Evolutionary conservation across 495 filamentous ascomycete genomes (phyloP).

Genomic region (Sordaria brevicollis): DNA sequence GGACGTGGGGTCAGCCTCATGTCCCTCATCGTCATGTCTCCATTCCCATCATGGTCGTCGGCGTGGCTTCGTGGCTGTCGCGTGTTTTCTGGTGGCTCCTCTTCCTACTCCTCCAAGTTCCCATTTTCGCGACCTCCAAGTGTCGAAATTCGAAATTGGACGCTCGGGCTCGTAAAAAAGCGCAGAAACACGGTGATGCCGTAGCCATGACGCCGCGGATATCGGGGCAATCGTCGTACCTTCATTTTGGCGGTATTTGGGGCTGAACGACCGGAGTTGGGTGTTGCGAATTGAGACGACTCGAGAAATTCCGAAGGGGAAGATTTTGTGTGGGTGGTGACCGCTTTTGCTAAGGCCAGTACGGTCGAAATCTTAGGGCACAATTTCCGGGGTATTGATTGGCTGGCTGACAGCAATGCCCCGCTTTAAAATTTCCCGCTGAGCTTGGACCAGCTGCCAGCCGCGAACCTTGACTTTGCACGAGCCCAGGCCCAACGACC

Average conservation of each 20-base stretch:
- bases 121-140: neutral
- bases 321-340: constrained; percentile 25
- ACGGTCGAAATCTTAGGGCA: constrained; percentile 21
- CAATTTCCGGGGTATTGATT: constrained; percentile 15
- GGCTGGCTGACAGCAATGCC: neutral
- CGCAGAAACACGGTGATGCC: neutral
- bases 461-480: neutral
- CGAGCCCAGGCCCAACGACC: neutral
- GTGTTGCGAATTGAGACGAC: constrained; percentile 15
- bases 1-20: constrained; percentile 10
- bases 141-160: neutral
- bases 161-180: neutral
- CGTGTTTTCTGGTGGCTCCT: neutral
- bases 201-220: neutral
- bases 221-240: constrained; percentile 8
- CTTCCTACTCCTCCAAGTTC: neutral
- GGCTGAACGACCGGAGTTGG: constrained; percentile 22
- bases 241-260: constrained; percentile 29
- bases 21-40: neutral
- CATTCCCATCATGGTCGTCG: neutral
- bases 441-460: neutral
- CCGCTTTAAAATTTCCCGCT: constrained; percentile 2
- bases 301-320: constrained; percentile 15
- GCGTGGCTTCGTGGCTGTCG: too few species aligned
- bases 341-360: neutral